These are phyloP conservation scores for Helichrysum umbraculigerum DNA, from an alignment of 129 eudicot genomes.

Conservation along the genomic window DNA sequence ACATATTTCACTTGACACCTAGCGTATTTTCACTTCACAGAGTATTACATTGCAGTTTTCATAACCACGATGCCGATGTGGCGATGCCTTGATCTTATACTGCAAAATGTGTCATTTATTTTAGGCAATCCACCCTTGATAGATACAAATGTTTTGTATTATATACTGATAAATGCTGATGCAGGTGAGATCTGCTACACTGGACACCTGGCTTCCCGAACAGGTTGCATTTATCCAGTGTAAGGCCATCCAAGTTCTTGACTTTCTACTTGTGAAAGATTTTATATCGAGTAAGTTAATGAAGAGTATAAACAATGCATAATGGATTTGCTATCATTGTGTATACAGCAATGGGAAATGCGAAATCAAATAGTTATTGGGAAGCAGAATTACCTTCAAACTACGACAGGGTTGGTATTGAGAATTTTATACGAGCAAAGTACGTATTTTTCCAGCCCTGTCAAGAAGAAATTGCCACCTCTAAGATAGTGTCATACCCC, in stretches of 20 bases:
- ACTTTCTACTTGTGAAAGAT: slow-evolving; percentile 5
- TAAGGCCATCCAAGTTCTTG: slow-evolving; percentile 37
- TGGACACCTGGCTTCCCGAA: slow-evolving; percentile 98
- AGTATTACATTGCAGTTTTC: not conserved
- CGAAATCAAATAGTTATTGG: slow-evolving; percentile 85
- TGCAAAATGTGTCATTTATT: not conserved
- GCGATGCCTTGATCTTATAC: not conserved
- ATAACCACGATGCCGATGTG: not conserved
- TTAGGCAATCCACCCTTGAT: not conserved
- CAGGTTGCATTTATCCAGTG: slow-evolving; percentile 83
- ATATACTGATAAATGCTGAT: slow-evolving; percentile 17
- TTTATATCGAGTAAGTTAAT: not conserved
- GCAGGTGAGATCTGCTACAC: slow-evolving; percentile 91
- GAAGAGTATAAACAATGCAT: not conserved
- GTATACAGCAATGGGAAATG: slow-evolving; percentile 87
- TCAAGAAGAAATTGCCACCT: not conserved
- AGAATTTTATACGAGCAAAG: slow-evolving; percentile 92
- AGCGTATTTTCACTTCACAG: not conserved
- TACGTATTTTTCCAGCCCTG: slow-evolving; percentile 32
- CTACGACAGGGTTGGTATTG: slow-evolving; percentile 86
- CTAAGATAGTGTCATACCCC: not conserved
- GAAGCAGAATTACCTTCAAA: slow-evolving; percentile 90
- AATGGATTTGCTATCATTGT: slow-evolving; percentile 8
- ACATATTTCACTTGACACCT: not conserved
- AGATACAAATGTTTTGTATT: slow-evolving; percentile 11